Base-by-base conservation (phyloP, 1,284 basidiomycete species). In the Amylostereum chailletii region DNA sequence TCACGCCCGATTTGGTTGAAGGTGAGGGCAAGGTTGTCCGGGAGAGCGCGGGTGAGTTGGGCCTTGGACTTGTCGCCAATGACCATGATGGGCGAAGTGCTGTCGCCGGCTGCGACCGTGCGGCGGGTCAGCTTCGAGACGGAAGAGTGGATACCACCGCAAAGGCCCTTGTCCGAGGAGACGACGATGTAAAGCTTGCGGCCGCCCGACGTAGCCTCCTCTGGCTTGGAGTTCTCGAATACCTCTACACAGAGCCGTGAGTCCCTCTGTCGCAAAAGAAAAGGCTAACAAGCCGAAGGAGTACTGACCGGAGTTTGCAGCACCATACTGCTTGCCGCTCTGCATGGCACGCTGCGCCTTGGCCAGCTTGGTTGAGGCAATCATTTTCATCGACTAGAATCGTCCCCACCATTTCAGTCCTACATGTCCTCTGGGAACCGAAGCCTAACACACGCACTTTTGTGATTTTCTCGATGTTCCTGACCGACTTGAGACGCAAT, bases 71-170 rank as follows among this genome's bases (percentile, higher is more conserved):
- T 98, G 81, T 99, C 95, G 57, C 95, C 96, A 55, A 99, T 79
- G 61, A 97, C 77, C 75, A 91, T 85, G 66, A 96, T 64, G 45
- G 81, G 77, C 7, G 83, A 82, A 52, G 83, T 71, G 42, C 75
- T 72, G 49, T 70, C 67, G 46, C 68, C 65, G 58, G 77, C 75
- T 36, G 68, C 66, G 46, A 86, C 62, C 45, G 80, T 84, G 53
- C 78, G 78, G 60, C 90, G 90, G 53, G 91, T 89, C 47, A 81
- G 79, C 74, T 97, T 97, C 60, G 90, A 81, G 63, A 99, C 90
- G 53, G 92, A 94, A 40, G 95, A 98, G 78, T 99, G 95, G 65
- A 99, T 97, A 83, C 96, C 96, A 74, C 96, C 96, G 69, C 95
- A 99, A 52, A 99, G 90, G 74, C 96, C 95, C 76, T 96, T 95